A percentile compares a stretch with the other conserved stretches of the same genome.
Evolutionary conservation across 2,329 filamentous ascomycete species (phyloP).

Genomic region (Penicillium sp.): DNA sequence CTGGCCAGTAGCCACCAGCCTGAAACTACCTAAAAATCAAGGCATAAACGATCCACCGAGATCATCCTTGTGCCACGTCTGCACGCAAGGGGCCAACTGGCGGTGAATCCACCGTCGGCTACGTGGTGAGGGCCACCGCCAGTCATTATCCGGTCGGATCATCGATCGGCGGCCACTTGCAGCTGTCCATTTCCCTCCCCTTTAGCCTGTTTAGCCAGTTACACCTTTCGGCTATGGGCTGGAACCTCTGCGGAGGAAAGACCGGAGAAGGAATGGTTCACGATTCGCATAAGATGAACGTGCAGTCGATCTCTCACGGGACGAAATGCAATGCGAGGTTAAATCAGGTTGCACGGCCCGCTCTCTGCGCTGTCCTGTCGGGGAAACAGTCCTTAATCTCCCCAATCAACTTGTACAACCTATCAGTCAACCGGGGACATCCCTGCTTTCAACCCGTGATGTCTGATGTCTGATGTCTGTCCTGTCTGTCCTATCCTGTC

Average conservation of each 20-base stretch:
- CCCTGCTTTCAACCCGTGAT: constrained; percentile 5
- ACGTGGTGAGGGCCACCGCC: constrained; percentile 23
- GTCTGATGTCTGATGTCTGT: neutral
- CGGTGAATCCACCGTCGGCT: constrained; percentile 24
- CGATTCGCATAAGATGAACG: constrained; percentile 21
- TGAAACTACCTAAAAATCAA: neutral
- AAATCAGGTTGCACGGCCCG: constrained; percentile 24
- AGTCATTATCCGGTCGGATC: constrained; percentile 26
- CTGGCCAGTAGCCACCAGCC: no score
- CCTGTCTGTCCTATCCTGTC: no score
- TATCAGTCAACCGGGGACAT: neutral
- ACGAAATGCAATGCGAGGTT: constrained; percentile 29
- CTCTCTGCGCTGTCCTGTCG: constrained; percentile 1
- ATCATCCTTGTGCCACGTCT: constrained; percentile 17
- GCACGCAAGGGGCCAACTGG: constrained; percentile 24
- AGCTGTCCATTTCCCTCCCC: neutral
- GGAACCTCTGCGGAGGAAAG: neutral
- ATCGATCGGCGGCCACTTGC: constrained; percentile 26
- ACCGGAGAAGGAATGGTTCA: neutral
- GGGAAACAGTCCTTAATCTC: constrained; percentile 2
- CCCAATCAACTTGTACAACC: neutral
- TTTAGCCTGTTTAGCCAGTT: constrained; percentile 5
- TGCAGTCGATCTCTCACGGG: constrained; percentile 28
- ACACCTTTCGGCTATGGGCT: constrained; percentile 15
- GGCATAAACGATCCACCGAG: neutral